These are phyloP conservation scores for Colletotrichum tofieldiae DNA, from an alignment of 2,329 filamentous ascomycete genomes.

Conservation along the genomic window DNA sequence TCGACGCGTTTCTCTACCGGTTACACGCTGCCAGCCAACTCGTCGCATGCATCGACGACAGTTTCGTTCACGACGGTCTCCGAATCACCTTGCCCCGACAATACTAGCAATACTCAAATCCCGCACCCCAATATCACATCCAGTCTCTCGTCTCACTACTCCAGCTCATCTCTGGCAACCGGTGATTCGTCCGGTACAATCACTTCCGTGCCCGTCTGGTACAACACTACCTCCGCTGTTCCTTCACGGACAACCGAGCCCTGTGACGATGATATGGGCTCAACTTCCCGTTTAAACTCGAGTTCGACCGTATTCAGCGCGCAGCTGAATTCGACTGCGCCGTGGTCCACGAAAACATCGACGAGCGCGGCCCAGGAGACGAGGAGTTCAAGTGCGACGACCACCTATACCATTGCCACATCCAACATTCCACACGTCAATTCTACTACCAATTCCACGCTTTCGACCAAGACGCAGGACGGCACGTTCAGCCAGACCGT, in stretches of 20 bases:
- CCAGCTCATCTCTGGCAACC: not conserved
- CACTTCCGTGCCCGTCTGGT: conserved; percentile 7
- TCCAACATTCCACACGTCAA: not conserved
- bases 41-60: conserved; percentile 2
- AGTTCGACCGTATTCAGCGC: conserved; percentile 1
- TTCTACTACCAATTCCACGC: not conserved
- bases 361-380: not conserved
- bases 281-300: not conserved
- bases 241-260: conserved; percentile 19
- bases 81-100: conserved; percentile 16
- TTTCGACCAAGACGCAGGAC: conserved; percentile 5
- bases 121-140: conserved; percentile 17
- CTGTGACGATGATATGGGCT: conserved; percentile 30
- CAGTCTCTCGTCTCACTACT: not conserved
- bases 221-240: conserved; percentile 8
- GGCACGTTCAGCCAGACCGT: not conserved
- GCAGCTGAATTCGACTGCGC: conserved; percentile 10
- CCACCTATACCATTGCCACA: not conserved
- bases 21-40: not conserved
- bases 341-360: not conserved
- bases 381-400: not conserved
- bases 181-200: not conserved
- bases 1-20: conserved; percentile 8
- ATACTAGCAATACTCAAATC: not conserved
- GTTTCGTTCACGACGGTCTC: not conserved